A percentile compares a stretch with the other conserved stretches of the same genome.
Evolutionary conservation across 2,329 filamentous ascomycete genomes (phyloP).

Genomic region (Cryphonectria radicalis): DNA sequence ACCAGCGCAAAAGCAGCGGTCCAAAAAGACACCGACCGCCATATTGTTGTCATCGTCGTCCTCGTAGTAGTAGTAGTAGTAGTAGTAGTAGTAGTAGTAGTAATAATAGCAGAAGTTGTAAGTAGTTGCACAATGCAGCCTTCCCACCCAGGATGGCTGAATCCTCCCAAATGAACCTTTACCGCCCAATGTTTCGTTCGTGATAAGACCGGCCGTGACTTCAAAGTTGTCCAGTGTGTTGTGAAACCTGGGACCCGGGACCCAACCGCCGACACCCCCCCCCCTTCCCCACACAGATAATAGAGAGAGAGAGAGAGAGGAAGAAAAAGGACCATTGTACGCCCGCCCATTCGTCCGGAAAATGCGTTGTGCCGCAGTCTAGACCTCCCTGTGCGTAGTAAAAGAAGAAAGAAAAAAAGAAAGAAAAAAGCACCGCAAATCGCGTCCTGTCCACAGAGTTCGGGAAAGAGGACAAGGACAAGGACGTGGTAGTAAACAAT

Average conservation of each 20-base stretch:
- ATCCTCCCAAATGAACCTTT: neutral
- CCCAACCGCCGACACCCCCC: neutral
- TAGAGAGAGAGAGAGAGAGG: too few relatives aligned
- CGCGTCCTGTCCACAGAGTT: neutral
- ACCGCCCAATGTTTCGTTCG: slow-evolving; percentile 1
- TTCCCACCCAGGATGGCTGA: neutral
- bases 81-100: neutral
- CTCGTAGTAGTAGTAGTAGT: too few relatives aligned
- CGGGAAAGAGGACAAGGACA: neutral
- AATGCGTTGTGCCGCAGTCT: slow-evolving; percentile 16
- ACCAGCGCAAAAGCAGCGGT: neutral
- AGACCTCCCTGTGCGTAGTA: neutral
- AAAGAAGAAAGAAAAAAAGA: neutral
- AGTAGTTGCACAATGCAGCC: neutral
- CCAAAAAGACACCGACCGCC: neutral
- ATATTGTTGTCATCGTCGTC: neutral
- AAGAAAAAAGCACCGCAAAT: neutral
- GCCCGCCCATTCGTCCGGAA: slow-evolving; percentile 10
- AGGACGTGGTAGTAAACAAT: neutral
- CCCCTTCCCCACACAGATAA: neutral
- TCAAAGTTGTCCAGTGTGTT: neutral
- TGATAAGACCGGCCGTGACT: slow-evolving; percentile 10
- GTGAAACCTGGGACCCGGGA: neutral
- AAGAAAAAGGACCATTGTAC: too few relatives aligned
- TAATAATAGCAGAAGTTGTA: neutral